These are phyloP conservation scores for Pleurotus salmoneostramineus DNA, from an alignment of 768 basidiomycete species.

Conservation along the genomic window DNA sequence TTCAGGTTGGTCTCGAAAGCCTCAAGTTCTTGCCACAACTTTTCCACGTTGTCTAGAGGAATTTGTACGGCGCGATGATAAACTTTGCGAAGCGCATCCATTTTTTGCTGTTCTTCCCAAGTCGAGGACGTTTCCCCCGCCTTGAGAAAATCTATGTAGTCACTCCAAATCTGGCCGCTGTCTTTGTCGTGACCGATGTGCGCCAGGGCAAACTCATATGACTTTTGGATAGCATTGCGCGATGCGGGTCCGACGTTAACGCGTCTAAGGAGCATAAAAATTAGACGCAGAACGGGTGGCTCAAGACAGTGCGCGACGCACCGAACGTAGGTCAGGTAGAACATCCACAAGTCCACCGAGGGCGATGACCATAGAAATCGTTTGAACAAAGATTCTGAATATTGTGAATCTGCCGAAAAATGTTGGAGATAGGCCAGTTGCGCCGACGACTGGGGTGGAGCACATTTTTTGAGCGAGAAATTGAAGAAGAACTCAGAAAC, in stretches of 20 bases:
- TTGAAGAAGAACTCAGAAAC: constrained; percentile 10
- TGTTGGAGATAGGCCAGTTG: constrained; percentile 85
- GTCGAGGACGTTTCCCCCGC: constrained; percentile 78
- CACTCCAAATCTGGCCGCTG: constrained; percentile 88
- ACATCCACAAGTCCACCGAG: constrained; percentile 87
- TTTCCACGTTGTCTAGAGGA: constrained; percentile 90
- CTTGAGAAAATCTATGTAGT: constrained; percentile 88
- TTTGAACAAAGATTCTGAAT: constrained; percentile 87
- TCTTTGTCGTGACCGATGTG: constrained; percentile 91
- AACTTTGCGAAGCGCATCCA: constrained; percentile 87
- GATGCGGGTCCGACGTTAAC: constrained; percentile 62
- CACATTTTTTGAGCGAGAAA: background rate
- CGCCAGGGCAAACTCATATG: constrained; percentile 90
- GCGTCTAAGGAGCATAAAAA: constrained; percentile 38
- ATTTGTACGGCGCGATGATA: constrained; percentile 95
- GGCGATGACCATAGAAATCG: constrained; percentile 82
- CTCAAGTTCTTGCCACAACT: constrained; percentile 92
- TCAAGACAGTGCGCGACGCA: constrained; percentile 32
- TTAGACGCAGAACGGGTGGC: constrained; percentile 12
- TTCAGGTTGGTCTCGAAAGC: constrained; percentile 87
- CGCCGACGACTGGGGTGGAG: constrained; percentile 56
- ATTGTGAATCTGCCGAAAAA: constrained; percentile 57
- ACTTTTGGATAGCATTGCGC: constrained; percentile 77
- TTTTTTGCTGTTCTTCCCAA: constrained; percentile 95
- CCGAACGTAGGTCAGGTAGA: constrained; percentile 93